phyloP scores from a whole-genome alignment of 176 grass and related monocot species.

The Phragmites australis region DNA sequence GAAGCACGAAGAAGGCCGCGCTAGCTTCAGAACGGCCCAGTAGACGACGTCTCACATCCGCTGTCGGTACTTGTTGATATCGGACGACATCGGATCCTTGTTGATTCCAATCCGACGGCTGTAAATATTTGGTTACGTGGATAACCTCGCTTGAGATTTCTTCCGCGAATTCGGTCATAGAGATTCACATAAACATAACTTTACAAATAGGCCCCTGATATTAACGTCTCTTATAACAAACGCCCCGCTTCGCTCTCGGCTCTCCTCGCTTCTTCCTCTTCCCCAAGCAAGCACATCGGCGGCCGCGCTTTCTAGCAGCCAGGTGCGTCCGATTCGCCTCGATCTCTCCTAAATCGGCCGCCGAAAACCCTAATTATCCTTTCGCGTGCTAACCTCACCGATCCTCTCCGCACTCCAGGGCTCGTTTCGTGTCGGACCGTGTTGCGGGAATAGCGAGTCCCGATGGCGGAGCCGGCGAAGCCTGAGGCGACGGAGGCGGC shows the following conservation, averaged over 20 bases:
- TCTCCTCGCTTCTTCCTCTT: neutral
- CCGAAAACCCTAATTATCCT: neutral
- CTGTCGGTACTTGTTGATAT: no score
- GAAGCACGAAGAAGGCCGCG: no score
- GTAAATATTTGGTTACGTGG: no score
- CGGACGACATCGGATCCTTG: no score
- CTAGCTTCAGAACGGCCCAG: no score
- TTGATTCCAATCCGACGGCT: no score
- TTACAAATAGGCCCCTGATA: neutral
- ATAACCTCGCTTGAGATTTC: no score
- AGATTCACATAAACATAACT: no score
- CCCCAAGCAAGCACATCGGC: neutral
- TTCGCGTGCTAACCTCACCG: neutral
- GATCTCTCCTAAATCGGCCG: neutral
- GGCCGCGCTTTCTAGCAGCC: neutral
- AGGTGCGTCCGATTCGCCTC: neutral
- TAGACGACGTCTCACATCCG: no score
- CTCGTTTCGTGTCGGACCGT: neutral
- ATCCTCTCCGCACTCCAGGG: neutral
- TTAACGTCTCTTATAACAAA: neutral
- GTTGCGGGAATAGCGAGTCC: neutral
- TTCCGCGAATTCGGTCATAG: no score
- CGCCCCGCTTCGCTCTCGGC: no score
- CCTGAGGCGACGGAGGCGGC: constrained; percentile 40
- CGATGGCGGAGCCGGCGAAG: constrained; percentile 56